Base-by-base conservation (phyloP, 2,329 filamentous ascomycete genomes). In the Stachybotrys chlorohalonatus region DNA sequence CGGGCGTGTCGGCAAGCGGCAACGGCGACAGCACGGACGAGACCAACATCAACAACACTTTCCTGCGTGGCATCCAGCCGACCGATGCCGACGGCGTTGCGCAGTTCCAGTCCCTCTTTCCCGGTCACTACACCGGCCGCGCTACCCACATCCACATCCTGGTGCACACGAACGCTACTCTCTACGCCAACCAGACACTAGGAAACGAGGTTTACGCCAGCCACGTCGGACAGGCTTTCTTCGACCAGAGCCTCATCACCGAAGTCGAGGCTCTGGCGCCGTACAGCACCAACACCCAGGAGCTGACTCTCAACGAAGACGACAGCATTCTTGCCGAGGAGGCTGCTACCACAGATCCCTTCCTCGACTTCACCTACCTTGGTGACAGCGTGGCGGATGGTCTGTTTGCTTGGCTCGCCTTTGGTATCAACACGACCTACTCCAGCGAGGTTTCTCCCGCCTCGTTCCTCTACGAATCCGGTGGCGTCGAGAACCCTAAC, bases 141-240 rank as follows among this genome's bases (percentile, higher is more conserved):
- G 69, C 76, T 5, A 75, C 69, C 2, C 78, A 81, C 59, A 75
- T 77, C 13, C 78, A 81, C 57, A 53, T 72, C 39, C 59, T 71
- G 51, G 65, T 75, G 73, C 65, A 73, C 58, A 60, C 66, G 51
- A 70, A 70, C 52, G 68, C 68, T 3, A 68, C 67, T 8, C 55
- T 66, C 4, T 58, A 65, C 15, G 50, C 60, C 36, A 73, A 73
- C 59, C 57, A 64, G 39, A 72, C 71, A 1, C 64, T 73, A 5
- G 64, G 65, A 17, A 65, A 63, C 32, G 63, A 68, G 0, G 66
- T 65, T 48, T 68, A 68, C 39, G 75, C 81, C 53, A 77, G 80
- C 8, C 81, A 86, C 66, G 76, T 86, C 32, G 83, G 83, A n/a
- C 83, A 87, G 66, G 67, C 83, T 54, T 86, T 83, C 70, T 82